Base-by-base conservation (phyloP, 176 grass and related monocot genomes). In the Paspalum notatum region DNA sequence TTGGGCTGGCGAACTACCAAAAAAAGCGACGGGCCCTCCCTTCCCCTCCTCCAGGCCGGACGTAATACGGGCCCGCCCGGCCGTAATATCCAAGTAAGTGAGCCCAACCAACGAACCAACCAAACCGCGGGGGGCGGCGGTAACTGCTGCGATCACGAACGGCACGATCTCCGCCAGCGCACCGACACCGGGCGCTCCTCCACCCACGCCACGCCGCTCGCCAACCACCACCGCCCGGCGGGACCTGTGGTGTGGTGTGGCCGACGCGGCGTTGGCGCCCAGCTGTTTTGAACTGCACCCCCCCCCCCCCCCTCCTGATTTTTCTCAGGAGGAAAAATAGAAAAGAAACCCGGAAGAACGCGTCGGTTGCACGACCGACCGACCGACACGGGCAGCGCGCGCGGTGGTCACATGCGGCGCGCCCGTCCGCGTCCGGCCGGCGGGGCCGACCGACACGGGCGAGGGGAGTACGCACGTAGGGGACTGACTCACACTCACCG, bases 1-100 rank as follows among this genome's bases (percentile, higher is more conserved):
- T 63, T 81, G 82, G 77, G 71, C 56, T 60, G 78, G 54, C 76
- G 66, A 89, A 37, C 82, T 17, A 89, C 87, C 77, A 12, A 76
- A 45, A 70, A 81, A 63, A 70, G 82, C 11, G 77, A 89, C 66
- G 51, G 75, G 57, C 57, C 74, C 61, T 52, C 25, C 46, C n/a
- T n/a, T n/a, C n/a, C n/a, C n/a, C n/a, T n/a, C n/a, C n/a, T n/a
- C n/a, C n/a, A n/a, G n/a, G 18, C 46, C 79, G 60, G 18, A 63
- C 79, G 72, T 50, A 82, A 87, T 58, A 62, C 52, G 58, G 80
- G 48, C 25, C 74, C 40, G 10, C 7, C 40, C 47, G 15, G 2
- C 43, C 42, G 65, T 50, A 78, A 66, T 60, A 74, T 64, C 79
- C 57, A 77, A 74, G 72, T 40, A n/a, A n/a, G n/a, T n/a, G n/a